These are phyloP conservation scores for Termitomyces sp. DNA, from an alignment of 768 basidiomycete species.

Conservation along the genomic window DNA sequence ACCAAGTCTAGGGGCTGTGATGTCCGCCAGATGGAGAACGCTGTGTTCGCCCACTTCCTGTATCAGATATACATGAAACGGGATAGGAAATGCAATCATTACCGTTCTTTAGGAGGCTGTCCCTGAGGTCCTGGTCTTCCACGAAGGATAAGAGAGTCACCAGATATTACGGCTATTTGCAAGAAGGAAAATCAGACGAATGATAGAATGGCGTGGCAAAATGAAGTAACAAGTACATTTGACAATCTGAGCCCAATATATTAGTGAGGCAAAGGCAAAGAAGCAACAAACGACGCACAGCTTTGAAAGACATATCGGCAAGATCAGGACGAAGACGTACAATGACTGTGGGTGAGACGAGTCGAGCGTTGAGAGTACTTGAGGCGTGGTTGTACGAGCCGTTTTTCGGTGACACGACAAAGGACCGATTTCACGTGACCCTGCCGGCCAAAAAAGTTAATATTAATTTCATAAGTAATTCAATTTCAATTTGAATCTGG, in stretches of 20 bases:
- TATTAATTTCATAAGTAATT: too few relatives aligned
- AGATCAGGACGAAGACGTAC: background rate
- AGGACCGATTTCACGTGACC: background rate
- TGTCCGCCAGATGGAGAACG: constrained; percentile 84
- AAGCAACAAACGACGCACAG: constrained; percentile 38
- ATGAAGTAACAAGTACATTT: constrained; percentile 38
- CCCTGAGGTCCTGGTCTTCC: constrained; percentile 73
- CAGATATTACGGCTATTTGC: constrained; percentile 75
- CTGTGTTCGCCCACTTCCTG: constrained; percentile 31
- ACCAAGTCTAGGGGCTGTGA: constrained; percentile 81
- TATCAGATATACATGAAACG: background rate
- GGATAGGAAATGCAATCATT: constrained; percentile 10
- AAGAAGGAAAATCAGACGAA: constrained; percentile 14
- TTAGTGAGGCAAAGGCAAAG: background rate
- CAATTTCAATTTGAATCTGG: too few relatives aligned
- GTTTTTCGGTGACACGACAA: constrained; percentile 6
- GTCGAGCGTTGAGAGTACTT: background rate
- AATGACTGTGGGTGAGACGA: background rate
- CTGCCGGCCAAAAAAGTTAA: too few relatives aligned
- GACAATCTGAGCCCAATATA: constrained; percentile 37
- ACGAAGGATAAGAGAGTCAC: constrained; percentile 84
- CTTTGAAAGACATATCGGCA: constrained; percentile 64
- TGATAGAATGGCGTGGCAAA: constrained; percentile 14
- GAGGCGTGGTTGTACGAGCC: background rate
- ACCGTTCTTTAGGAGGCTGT: constrained; percentile 89